These are phyloP conservation scores for Hemileccinum impolitum DNA, from an alignment of 768 basidiomycete species.

Conservation along the genomic window DNA sequence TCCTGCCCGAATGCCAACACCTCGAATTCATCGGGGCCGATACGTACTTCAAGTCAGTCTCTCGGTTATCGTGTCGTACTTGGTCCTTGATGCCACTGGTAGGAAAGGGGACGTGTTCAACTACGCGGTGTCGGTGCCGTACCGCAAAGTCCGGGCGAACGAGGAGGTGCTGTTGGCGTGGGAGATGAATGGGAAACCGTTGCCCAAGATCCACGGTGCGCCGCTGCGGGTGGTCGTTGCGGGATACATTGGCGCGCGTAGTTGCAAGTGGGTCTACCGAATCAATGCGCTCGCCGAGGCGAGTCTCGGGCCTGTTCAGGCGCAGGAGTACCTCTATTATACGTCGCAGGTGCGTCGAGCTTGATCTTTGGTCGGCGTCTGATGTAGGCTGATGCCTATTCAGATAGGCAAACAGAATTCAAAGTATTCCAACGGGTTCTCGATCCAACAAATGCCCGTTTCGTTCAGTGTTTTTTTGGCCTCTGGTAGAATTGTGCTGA, in stretches of 20 bases:
- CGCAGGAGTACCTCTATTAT: conserved; percentile 53
- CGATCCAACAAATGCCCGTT: conserved; percentile 57
- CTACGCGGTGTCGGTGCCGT: conserved; percentile 49
- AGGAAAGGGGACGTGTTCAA: conserved; percentile 39
- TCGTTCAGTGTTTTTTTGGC: conserved; percentile 37
- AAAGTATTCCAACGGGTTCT: conserved; percentile 52
- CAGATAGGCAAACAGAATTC: conserved; percentile 45
- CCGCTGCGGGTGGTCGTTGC: conserved; percentile 50
- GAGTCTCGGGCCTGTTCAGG: conserved; percentile 50
- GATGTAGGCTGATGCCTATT: neutral
- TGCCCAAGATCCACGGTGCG: conserved; percentile 50
- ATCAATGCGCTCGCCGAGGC: conserved; percentile 49
- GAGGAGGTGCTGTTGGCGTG: conserved; percentile 40
- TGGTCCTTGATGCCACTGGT: neutral
- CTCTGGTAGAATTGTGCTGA: neutral
- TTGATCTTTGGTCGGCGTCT: neutral
- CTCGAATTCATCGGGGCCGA: conserved; percentile 57
- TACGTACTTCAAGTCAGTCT: conserved; percentile 49
- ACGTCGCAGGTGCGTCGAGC: conserved; percentile 41
- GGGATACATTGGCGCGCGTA: conserved; percentile 54
- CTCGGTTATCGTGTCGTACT: neutral
- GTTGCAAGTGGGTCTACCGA: conserved; percentile 51
- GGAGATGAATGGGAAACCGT: conserved; percentile 25
- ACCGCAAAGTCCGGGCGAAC: conserved; percentile 43
- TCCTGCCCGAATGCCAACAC: conserved; percentile 45